phyloP scores from a whole-genome alignment of 2,329 filamentous ascomycete species.

The Apiospora aurea region DNA sequence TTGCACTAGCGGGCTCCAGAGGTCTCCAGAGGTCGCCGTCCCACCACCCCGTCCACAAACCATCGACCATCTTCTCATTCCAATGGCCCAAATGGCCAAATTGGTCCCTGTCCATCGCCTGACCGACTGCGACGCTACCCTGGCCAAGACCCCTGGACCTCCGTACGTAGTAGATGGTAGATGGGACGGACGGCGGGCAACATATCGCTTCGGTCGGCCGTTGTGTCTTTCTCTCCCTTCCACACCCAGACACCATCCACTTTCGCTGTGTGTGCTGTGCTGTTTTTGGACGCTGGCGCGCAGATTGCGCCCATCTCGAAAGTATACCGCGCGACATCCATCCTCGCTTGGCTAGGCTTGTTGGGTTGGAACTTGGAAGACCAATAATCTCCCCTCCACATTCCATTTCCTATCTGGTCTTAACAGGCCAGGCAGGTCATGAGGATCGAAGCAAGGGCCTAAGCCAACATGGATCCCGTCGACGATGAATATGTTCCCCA shows the following conservation, averaged over 20 bases:
- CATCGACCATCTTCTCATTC: constrained; percentile 10
- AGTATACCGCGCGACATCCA: constrained; percentile 18
- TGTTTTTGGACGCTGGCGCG: constrained; percentile 7
- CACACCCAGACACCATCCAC: constrained; percentile 15
- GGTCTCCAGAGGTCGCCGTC: neutral
- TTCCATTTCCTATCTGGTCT: constrained; percentile 24
- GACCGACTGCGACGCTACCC: constrained; percentile 16
- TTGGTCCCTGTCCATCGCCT: constrained; percentile 14
- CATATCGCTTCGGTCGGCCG: constrained; percentile 5
- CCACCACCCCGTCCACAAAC: neutral
- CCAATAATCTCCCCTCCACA: constrained; percentile 28
- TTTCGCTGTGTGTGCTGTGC: constrained; percentile 14
- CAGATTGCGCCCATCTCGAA: constrained; percentile 4
- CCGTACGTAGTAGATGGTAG: neutral
- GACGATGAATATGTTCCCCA: constrained; percentile 18
- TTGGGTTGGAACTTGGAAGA: constrained; percentile 13
- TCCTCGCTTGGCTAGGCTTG: constrained; percentile 22
- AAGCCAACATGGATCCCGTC: constrained; percentile 26
- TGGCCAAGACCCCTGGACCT: neutral
- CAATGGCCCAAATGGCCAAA: constrained; percentile 3
- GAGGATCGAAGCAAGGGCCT: constrained; percentile 23
- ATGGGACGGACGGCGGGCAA: neutral
- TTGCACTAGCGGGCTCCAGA: constrained; percentile 9
- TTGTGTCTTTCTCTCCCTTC: constrained; percentile 12
- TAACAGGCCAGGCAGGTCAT: neutral